Conservation (phyloP, 805 yeast species). For the Metschnikowia matae region DNA sequence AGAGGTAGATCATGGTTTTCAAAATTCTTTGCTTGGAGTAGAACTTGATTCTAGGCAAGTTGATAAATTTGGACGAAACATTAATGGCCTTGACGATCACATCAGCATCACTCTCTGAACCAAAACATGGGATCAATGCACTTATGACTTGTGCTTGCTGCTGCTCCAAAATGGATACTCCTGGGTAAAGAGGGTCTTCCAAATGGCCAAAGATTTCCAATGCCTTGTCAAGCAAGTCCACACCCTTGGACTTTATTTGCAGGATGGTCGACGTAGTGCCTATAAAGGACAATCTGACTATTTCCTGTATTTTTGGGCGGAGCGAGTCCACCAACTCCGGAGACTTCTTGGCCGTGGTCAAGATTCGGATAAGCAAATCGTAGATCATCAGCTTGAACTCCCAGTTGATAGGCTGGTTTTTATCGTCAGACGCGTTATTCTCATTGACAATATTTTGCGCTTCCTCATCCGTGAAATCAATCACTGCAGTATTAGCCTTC, state of each 20-base stretch:
- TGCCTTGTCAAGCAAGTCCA: conserved; percentile 60
- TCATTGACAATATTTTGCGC: conserved; percentile 37
- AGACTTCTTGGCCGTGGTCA: conserved; percentile 38
- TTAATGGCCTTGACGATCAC: conserved; percentile 74
- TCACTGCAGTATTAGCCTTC: conserved; percentile 20
- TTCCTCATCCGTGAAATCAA: conserved; percentile 40
- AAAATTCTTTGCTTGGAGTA: conserved; percentile 49
- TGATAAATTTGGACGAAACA: conserved; percentile 71
- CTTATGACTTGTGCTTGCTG: conserved; percentile 93
- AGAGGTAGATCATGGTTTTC: conserved; percentile 58
- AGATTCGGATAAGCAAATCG: conserved; percentile 41
- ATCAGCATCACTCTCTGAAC: conserved; percentile 63
- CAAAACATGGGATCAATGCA: conserved; percentile 84
- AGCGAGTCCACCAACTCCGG: conserved; percentile 37
- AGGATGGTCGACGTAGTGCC: conserved; percentile 73
- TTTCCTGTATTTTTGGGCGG: conserved; percentile 50
- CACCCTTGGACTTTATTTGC: conserved; percentile 58
- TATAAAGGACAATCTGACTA: conserved; percentile 73
- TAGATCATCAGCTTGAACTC: conserved; percentile 48
- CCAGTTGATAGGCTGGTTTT: conserved; percentile 57
- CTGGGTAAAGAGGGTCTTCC: conserved; percentile 69
- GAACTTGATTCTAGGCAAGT: conserved; percentile 40
- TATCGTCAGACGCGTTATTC: conserved; percentile 31
- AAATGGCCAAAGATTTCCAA: conserved; percentile 57
- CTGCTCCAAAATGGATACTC: conserved; percentile 72